phyloP scores from a whole-genome alignment of 2,329 filamentous ascomycete genomes.

The Chaetomium olivaceum region DNA sequence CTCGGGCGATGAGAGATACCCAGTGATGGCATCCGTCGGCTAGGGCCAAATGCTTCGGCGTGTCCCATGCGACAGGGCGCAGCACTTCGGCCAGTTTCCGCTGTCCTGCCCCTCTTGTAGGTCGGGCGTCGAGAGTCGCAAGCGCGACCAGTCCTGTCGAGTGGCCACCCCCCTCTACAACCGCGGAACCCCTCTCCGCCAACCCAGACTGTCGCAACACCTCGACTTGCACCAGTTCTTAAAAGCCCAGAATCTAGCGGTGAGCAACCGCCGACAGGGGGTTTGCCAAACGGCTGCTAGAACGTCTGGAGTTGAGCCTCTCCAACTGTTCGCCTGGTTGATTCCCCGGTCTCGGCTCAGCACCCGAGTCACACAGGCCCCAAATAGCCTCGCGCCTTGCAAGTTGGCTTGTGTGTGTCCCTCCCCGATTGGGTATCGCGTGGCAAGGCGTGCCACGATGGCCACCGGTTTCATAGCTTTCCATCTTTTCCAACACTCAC shows the following conservation, averaged over 20 bases:
- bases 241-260: slow-evolving; percentile 4
- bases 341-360: slow-evolving; percentile 7
- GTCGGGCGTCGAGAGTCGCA: slow-evolving; percentile 2
- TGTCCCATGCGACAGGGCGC: neutral
- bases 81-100: neutral
- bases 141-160: slow-evolving; percentile 8
- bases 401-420: neutral
- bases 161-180: slow-evolving; percentile 5
- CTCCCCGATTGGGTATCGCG: slow-evolving; percentile 5
- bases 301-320: neutral
- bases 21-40: neutral
- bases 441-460: neutral
- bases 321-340: neutral
- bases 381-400: neutral
- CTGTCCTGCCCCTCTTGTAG: neutral
- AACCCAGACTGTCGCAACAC: slow-evolving; percentile 12
- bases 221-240: neutral
- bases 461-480: neutral
- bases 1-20: neutral
- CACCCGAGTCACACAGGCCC: slow-evolving; percentile 6
- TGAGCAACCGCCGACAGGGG: slow-evolving; percentile 1
- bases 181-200: slow-evolving; percentile 16
- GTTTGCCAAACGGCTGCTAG: neutral
- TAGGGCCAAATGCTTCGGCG: neutral
- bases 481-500: neutral